Percentiles rank a stretch among this genome's conserved stretches.
Evolutionary conservation across 768 basidiomycete species (phyloP).

Genomic region (Hericium alpestre): DNA sequence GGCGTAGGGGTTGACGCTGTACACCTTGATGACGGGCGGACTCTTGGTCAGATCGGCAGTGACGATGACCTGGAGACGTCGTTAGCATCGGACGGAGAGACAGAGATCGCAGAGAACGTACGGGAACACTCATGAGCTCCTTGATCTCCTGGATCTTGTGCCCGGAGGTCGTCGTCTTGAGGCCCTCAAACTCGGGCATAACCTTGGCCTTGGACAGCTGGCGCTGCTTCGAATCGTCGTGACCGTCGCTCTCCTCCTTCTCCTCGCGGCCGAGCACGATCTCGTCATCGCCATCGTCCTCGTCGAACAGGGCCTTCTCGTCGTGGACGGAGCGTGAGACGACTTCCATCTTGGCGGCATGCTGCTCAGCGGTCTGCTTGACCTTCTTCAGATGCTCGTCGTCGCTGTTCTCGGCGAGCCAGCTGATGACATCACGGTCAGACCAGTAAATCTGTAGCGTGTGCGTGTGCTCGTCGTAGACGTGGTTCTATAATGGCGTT

Average conservation of each 20-base stretch:
- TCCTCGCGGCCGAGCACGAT: conserved; percentile 62
- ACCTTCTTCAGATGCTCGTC: conserved; percentile 95
- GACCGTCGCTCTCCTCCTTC: conserved; percentile 25
- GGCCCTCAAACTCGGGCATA: conserved; percentile 74
- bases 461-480: conserved; percentile 91
- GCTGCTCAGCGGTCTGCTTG: conserved; percentile 84
- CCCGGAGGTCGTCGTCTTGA: conserved; percentile 60
- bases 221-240: conserved; percentile 70
- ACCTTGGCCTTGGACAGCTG: conserved; percentile 65
- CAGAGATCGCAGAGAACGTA: conserved; percentile 28
- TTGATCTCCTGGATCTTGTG: conserved; percentile 94
- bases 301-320: conserved; percentile 80
- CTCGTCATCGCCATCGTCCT: conserved; percentile 75
- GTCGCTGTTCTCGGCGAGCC: conserved; percentile 91
- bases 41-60: conserved; percentile 93
- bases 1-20: conserved; percentile 89
- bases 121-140: conserved; percentile 89
- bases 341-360: conserved; percentile 86
- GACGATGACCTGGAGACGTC: conserved; percentile 64
- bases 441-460: conserved; percentile 96
- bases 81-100: conserved; percentile 3
- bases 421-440: conserved; percentile 83
- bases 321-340: conserved; percentile 77
- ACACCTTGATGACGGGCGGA: conserved; percentile 94
- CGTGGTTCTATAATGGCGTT: conserved; percentile 61